These are phyloP conservation scores for Kwoniella sp. DNA, from an alignment of 768 basidiomycete species.

Conservation along the genomic window DNA sequence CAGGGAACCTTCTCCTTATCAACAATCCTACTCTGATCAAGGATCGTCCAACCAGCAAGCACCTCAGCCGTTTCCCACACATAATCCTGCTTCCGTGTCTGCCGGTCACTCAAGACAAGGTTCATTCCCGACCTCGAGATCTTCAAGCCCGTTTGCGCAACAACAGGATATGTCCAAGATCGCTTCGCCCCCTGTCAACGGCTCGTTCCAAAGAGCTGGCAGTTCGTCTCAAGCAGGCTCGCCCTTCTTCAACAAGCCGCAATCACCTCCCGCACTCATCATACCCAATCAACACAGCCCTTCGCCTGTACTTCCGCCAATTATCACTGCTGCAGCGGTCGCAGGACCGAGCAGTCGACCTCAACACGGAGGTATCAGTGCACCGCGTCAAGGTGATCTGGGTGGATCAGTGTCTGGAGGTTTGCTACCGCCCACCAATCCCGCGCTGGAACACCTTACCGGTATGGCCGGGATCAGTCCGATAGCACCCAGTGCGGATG, in stretches of 20 bases:
- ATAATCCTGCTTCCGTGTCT: slow-evolving; percentile 14
- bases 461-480: slow-evolving; percentile 53
- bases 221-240: slow-evolving; percentile 22
- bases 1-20: slow-evolving; percentile 29
- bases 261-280: slow-evolving; percentile 47
- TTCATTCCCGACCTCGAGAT: slow-evolving; percentile 24
- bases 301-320: slow-evolving; percentile 41
- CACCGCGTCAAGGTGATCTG: slow-evolving; percentile 17
- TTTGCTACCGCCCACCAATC: slow-evolving; percentile 45
- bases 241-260: slow-evolving; percentile 42
- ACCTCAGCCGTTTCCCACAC: slow-evolving; percentile 8
- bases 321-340: slow-evolving; percentile 28
- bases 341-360: slow-evolving; percentile 13
- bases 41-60: neutral
- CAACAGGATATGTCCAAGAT: slow-evolving; percentile 16
- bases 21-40: neutral
- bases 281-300: slow-evolving; percentile 39
- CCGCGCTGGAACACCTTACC: slow-evolving; percentile 38
- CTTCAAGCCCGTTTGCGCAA: slow-evolving; percentile 31
- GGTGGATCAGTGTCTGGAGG: slow-evolving; percentile 27
- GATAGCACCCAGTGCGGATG: slow-evolving; percentile 47
- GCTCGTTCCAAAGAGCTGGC: slow-evolving; percentile 16
- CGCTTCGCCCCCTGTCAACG: slow-evolving; percentile 23
- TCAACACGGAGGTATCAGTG: slow-evolving; percentile 2
- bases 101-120: slow-evolving; percentile 19